These are phyloP conservation scores for Corchorus capsularis DNA, from an alignment of 345 rosid species.

Conservation along the genomic window DNA sequence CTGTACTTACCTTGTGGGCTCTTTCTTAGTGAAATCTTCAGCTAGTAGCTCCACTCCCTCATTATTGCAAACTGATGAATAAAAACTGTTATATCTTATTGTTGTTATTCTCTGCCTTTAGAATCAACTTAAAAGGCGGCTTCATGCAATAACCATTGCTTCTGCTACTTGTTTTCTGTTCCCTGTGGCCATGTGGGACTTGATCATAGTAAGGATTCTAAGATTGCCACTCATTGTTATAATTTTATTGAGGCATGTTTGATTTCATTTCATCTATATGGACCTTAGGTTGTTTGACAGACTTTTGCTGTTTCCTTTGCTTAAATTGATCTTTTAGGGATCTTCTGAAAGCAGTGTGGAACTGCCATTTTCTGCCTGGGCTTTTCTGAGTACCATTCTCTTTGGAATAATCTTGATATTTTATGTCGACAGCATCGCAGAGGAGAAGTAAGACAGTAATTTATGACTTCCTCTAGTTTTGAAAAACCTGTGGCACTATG, in stretches of 20 bases:
- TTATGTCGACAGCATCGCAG: conserved; percentile 86
- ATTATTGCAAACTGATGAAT: background rate
- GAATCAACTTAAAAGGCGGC: conserved; percentile 92
- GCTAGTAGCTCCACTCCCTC: background rate
- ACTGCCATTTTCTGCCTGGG: conserved; percentile 91
- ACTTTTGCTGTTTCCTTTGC: conserved; percentile 13
- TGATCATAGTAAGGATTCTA: conserved; percentile 67
- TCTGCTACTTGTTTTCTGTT: conserved; percentile 90
- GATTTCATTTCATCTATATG: conserved; percentile 5
- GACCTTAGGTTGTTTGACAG: conserved; percentile 29
- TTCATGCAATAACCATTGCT: conserved; percentile 83
- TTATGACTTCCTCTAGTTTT: conserved; percentile 11
- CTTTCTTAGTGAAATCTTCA: conserved; percentile 6
- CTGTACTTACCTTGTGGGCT: conserved; percentile 12
- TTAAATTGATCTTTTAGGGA: conserved; percentile 56
- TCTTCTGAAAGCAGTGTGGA: conserved; percentile 46
- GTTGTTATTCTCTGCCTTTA: conserved; percentile 28
- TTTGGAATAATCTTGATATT: conserved; percentile 87
- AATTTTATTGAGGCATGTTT: conserved; percentile 4
- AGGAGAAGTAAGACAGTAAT: conserved; percentile 69
- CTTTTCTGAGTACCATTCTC: conserved; percentile 71
- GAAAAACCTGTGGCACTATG: background rate
- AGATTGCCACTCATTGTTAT: background rate
- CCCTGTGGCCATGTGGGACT: conserved; percentile 99
- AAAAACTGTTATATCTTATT: background rate